Evolutionary conservation across 2,329 filamentous ascomycete species (phyloP), one percentile per base, ranked within the genome.

Genomic region (Magnaporthiopsis rhizophila): DNA sequence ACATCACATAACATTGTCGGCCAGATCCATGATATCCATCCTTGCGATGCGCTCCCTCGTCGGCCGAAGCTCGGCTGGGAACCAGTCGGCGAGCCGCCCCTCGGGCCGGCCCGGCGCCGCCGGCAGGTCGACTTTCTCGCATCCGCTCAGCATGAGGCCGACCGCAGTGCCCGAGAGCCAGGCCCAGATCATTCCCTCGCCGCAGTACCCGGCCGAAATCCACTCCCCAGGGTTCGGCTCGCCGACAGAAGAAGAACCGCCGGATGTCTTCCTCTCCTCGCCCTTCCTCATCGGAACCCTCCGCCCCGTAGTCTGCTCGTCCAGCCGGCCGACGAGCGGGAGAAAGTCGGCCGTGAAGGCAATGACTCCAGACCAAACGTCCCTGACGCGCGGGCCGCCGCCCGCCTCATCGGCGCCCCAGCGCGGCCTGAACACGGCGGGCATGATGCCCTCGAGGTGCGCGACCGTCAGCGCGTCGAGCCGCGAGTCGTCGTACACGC

Each of bases 121-220:
- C 2, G 32, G 32, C 8, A 34, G 32, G 8, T 11, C 1, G 6
- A 34, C 32, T 1, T 34, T 34, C 8, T 34, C 32, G 32, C 32
- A 11, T 2, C 32, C 32, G 32, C 32, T 34, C 32, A 84, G 70
- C 79, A 82, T 81, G 3, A 79, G 66, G 0, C 74, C 81, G 62
- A 81, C 58, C 0, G 80, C 81, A 13, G 75, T 76, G 0, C 81
- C 82, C 59, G 76, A 81, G 18, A 82, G 74, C 81, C 81, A 84
- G 3, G 81, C 78, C 74, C 78, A 81, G 2, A 80, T 79, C 81
- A 84, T 83, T 4, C 82, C 82, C 58, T 83, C 79, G 18, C 81
- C 81, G 58, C 73, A 77, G 68, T 79, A 84, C 1, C 80, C 82
- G 0, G 79, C 81, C 1, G 79, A 74, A n/a, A 83, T 74, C 81